A percentile compares a stretch with the other conserved stretches of the same genome.
Conservation (phyloP, 805 yeast genomes). For the Debaryomyces castellii region DNA sequence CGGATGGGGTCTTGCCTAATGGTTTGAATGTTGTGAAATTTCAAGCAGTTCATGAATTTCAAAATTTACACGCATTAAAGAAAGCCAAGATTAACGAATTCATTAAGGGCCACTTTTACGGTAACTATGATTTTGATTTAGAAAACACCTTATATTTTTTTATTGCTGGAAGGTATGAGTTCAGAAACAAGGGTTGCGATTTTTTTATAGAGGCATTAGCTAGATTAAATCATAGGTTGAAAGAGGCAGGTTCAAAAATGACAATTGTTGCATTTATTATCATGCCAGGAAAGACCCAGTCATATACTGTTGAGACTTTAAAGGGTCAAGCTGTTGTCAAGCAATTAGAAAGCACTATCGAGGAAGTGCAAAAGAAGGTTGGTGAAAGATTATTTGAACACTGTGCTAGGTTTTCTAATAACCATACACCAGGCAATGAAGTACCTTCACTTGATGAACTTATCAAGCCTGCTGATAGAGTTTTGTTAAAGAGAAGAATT, state of each 20-base stretch:
- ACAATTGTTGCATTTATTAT: constrained; percentile 96
- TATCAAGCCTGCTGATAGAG: constrained; percentile 83
- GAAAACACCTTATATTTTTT: constrained; percentile 93
- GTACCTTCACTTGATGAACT: constrained; percentile 80
- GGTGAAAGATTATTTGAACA: constrained; percentile 89
- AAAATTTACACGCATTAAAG: constrained; percentile 87
- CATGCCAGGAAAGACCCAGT: constrained; percentile 95
- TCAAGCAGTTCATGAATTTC: constrained; percentile 97
- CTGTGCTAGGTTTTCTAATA: constrained; percentile 66
- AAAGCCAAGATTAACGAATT: constrained; percentile 93
- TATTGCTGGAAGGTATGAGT: constrained; percentile 97
- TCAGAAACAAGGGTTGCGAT: constrained; percentile 94
- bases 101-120: constrained; percentile 95
- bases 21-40: constrained; percentile 95
- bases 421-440: constrained; percentile 49
- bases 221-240: constrained; percentile 82
- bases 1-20: constrained; percentile 96
- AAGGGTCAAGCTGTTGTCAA: constrained; percentile 95
- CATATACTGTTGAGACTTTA: constrained; percentile 93
- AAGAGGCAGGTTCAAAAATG: constrained; percentile 77
- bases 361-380: constrained; percentile 81
- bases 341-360: constrained; percentile 84
- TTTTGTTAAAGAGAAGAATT: constrained; percentile 85
- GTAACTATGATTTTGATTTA: constrained; percentile 90
- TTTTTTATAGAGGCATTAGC: constrained; percentile 92